Evolutionary conservation across 1,139 yeast species (phyloP).

Genomic region (Geotrichum phurueaensis): DNA sequence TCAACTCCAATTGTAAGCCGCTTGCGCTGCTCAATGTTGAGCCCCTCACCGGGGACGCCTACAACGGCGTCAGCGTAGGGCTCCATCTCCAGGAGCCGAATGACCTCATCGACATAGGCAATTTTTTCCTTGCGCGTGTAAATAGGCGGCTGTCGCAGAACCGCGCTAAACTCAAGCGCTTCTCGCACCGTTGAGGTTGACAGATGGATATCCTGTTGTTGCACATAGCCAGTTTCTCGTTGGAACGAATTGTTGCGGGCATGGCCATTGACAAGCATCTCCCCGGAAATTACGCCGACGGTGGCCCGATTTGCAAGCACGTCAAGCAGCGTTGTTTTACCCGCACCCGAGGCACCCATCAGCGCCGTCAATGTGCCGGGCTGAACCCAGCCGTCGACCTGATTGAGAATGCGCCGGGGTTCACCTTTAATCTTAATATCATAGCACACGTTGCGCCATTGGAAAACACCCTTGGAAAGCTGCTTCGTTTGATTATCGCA

Average conservation of each 20-base stretch:
- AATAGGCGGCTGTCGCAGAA: slow-evolving; percentile 55
- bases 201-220: slow-evolving; percentile 70
- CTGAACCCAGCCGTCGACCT: slow-evolving; percentile 73
- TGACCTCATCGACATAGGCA: slow-evolving; percentile 60
- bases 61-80: slow-evolving; percentile 69
- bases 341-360: slow-evolving; percentile 83
- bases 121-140: slow-evolving; percentile 53
- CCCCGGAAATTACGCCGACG: slow-evolving; percentile 66
- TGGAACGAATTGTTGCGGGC: slow-evolving; percentile 63
- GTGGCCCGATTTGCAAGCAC: slow-evolving; percentile 69
- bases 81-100: slow-evolving; percentile 59
- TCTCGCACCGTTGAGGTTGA: slow-evolving; percentile 67
- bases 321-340: slow-evolving; percentile 66
- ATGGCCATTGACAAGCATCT: slow-evolving; percentile 62
- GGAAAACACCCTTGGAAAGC: slow-evolving; percentile 45
- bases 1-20: slow-evolving; percentile 76
- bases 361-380: slow-evolving; percentile 65
- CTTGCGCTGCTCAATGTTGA: slow-evolving; percentile 76
- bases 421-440: slow-evolving; percentile 52
- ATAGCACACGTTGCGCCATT: slow-evolving; percentile 67
- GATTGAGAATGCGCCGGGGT: slow-evolving; percentile 51
- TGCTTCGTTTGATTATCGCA: slow-evolving; percentile 16
- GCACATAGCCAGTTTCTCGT: slow-evolving; percentile 72
- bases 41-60: slow-evolving; percentile 62
- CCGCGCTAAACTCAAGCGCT: slow-evolving; percentile 63